Evolutionary conservation across 805 yeast species (phyloP).

Genomic region (Yarrowia alimentaria): DNA sequence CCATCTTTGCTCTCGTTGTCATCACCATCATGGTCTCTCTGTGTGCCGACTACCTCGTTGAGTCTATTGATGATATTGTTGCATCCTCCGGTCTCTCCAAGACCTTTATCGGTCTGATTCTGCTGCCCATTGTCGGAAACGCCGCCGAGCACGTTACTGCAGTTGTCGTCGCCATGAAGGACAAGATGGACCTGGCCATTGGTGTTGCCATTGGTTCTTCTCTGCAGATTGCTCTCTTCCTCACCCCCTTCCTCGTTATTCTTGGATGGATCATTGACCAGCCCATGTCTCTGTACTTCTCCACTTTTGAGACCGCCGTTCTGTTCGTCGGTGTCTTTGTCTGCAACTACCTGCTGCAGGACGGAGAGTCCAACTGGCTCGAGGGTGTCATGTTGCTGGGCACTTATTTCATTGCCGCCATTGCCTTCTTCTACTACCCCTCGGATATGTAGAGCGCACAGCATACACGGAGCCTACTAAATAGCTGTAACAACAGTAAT

Average conservation of each 20-base stretch:
- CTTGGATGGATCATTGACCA: constrained; percentile 90
- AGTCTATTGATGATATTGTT: constrained; percentile 88
- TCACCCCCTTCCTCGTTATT: constrained; percentile 91
- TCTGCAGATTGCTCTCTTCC: constrained; percentile 89
- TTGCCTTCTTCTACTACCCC: constrained; percentile 62
- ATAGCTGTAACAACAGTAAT: too few relatives aligned
- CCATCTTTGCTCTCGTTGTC: constrained; percentile 54
- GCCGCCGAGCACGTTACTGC: constrained; percentile 99
- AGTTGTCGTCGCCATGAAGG: constrained; percentile 87
- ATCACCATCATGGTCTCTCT: constrained; percentile 80
- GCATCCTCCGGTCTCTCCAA: constrained; percentile 81
- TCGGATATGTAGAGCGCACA: constrained; percentile 10
- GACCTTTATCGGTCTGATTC: constrained; percentile 90
- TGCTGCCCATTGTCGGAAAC: constrained; percentile 95
- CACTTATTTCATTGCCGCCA: constrained; percentile 80
- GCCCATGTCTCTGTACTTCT: constrained; percentile 90
- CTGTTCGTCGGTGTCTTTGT: constrained; percentile 86
- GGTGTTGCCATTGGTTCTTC: constrained; percentile 97
- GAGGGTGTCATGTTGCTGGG: constrained; percentile 92
- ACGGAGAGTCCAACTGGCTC: constrained; percentile 95
- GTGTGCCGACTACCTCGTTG: constrained; percentile 92
- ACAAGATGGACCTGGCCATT: constrained; percentile 95
- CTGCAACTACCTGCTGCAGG: constrained; percentile 80
- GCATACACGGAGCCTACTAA: too few relatives aligned
- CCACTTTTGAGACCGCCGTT: constrained; percentile 91